These are phyloP conservation scores for Zymoseptoria tritici DNA, from an alignment of 2,329 filamentous ascomycete genomes.

Conservation along the genomic window DNA sequence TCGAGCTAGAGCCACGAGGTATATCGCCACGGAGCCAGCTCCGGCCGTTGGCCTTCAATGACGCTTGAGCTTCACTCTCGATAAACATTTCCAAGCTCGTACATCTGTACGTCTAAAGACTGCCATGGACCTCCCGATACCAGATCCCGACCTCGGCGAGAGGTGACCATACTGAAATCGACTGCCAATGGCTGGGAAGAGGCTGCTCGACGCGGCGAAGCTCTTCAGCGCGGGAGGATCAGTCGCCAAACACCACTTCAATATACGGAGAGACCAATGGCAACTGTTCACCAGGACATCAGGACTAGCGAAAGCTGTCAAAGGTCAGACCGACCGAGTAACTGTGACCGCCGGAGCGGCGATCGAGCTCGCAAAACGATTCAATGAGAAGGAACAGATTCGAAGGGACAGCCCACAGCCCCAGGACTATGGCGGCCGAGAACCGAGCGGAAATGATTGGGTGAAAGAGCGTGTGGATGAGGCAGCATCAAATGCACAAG, in stretches of 20 bases:
- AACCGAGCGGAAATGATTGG: constrained; percentile 1
- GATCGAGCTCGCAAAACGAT: constrained; percentile 49
- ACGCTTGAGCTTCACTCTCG: background rate
- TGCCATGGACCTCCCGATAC: background rate
- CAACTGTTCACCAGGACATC: constrained; percentile 59
- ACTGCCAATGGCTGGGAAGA: constrained; percentile 42
- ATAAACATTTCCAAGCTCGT: background rate
- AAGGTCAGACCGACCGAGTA: constrained; percentile 53
- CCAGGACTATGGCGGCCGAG: constrained; percentile 6
- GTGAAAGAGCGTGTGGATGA: background rate
- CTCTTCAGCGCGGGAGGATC: constrained; percentile 42
- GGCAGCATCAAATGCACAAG: background rate
- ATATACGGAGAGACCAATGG: constrained; percentile 53
- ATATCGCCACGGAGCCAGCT: background rate
- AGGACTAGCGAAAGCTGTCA: constrained; percentile 55
- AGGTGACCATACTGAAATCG: background rate
- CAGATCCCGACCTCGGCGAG: background rate
- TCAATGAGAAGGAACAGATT: constrained; percentile 41
- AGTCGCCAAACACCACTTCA: constrained; percentile 48
- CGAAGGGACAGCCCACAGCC: background rate
- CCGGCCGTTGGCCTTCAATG: background rate
- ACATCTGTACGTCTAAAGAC: background rate
- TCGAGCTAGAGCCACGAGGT: background rate
- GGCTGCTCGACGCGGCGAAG: constrained; percentile 45
- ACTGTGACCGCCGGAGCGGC: constrained; percentile 56